These are phyloP conservation scores for Trichoderma atrobrunneum DNA, from an alignment of 2,329 filamentous ascomycete species.

Conservation along the genomic window DNA sequence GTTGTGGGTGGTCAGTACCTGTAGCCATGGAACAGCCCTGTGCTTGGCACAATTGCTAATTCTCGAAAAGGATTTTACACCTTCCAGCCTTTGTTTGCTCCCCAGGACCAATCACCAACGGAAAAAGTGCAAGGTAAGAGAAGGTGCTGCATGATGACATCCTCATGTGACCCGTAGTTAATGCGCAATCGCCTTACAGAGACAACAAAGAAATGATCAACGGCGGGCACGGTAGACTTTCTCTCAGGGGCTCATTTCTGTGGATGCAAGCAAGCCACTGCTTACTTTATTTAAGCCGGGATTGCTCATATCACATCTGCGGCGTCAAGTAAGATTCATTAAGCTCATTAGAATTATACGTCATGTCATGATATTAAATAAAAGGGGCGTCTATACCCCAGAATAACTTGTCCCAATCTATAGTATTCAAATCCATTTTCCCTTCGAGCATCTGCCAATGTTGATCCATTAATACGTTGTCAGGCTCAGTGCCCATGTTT, in stretches of 20 bases:
- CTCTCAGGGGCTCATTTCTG: background rate
- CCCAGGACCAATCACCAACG: slow-evolving; percentile 20
- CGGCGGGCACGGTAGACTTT: background rate
- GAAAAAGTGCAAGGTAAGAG: slow-evolving; percentile 21
- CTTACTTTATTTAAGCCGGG: background rate
- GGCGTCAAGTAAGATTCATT: background rate
- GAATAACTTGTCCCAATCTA: slow-evolving; percentile 37
- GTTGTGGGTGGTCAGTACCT: slow-evolving; percentile 34
- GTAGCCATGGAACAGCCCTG: background rate
- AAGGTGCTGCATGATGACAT: background rate
- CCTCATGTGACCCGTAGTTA: background rate
- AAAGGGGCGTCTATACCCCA: slow-evolving; percentile 36
- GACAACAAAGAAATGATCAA: background rate
- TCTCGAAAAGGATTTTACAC: slow-evolving; percentile 35
- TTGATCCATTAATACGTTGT: slow-evolving; percentile 26
- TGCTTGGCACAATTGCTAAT: background rate
- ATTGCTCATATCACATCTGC: background rate
- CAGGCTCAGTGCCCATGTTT: slow-evolving; percentile 16
- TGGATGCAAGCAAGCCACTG: background rate
- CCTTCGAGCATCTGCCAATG: slow-evolving; percentile 29
- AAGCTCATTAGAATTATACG: background rate
- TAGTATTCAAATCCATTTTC: slow-evolving; percentile 33
- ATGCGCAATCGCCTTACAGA: background rate
- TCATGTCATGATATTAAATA: slow-evolving; percentile 23
- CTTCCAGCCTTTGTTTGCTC: slow-evolving; percentile 36